Percentiles rank a stretch among this genome's conserved stretches.
phyloP scores from a whole-genome alignment of 1,284 basidiomycete genomes.

The Athelia psychrophila region DNA sequence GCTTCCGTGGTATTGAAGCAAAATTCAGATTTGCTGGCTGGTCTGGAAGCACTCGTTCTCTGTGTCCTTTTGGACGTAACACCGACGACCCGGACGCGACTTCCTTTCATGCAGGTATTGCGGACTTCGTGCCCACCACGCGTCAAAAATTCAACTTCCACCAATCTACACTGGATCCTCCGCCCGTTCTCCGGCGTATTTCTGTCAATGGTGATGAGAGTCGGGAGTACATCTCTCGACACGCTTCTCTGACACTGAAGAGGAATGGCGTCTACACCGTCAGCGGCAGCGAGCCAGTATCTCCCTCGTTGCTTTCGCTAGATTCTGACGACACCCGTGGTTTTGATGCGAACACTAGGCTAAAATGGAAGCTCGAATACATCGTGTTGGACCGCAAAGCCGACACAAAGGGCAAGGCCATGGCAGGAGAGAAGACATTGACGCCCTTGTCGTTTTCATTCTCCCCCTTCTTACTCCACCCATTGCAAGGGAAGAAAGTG shows the following conservation, averaged over 20 bases:
- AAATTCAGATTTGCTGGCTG: conserved; percentile 58
- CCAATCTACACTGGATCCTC: conserved; percentile 63
- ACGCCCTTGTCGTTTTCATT: conserved; percentile 73
- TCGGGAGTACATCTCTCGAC: conserved; percentile 69
- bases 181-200: conserved; percentile 65
- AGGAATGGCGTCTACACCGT: conserved; percentile 72
- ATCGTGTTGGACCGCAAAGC: conserved; percentile 56
- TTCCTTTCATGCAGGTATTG: conserved; percentile 34
- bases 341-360: conserved; percentile 29
- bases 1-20: conserved; percentile 60
- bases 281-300: conserved; percentile 52
- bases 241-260: conserved; percentile 65
- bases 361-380: conserved; percentile 79
- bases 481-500: conserved; percentile 61
- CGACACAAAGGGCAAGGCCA: conserved; percentile 39
- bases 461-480: conserved; percentile 63
- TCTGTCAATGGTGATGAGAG: conserved; percentile 61
- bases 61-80: conserved; percentile 21
- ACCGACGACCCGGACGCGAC: conserved; percentile 4
- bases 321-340: conserved; percentile 13
- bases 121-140: conserved; percentile 60
- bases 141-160: conserved; percentile 66
- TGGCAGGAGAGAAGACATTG: conserved; percentile 65
- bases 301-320: conserved; percentile 19
- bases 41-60: conserved; percentile 30